Conservation (phyloP, 2,329 filamentous ascomycete genomes). For the Nannizziopsis barbatae region DNA sequence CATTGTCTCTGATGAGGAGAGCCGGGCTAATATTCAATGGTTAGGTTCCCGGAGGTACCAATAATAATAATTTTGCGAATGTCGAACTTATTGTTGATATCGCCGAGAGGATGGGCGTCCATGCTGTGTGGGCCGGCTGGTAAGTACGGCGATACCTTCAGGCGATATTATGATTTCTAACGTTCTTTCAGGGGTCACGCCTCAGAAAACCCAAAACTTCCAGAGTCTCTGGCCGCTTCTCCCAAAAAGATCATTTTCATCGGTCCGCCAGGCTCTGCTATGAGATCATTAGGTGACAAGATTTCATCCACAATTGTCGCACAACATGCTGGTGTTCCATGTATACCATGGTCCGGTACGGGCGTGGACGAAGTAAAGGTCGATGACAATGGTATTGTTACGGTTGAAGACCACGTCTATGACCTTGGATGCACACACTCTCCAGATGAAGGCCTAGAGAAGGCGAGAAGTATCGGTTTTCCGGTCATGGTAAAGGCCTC, state of each 20-base stretch:
- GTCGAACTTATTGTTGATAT: conserved; percentile 98
- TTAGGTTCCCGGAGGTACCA: conserved; percentile 86
- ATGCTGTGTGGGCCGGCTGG: conserved; percentile 99
- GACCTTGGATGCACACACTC: conserved; percentile 81
- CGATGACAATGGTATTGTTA: conserved; percentile 77
- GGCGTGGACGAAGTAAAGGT: conserved; percentile 73
- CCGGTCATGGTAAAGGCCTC: conserved; percentile 99
- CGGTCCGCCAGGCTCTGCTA: conserved; percentile 90
- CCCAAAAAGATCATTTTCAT: conserved; percentile 99
- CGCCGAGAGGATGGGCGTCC: conserved; percentile 95
- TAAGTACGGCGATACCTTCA: conserved; percentile 36
- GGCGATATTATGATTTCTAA: conserved; percentile 8
- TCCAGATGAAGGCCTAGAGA: conserved; percentile 77
- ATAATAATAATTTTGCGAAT: conserved; percentile 99
- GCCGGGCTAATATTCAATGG: conserved; percentile 1
- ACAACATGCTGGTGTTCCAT: conserved; percentile 90
- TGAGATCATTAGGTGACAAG: conserved; percentile 98
- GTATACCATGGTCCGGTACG: conserved; percentile 98
- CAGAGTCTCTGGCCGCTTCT: conserved; percentile 88
- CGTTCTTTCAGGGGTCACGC: conserved; percentile 65
- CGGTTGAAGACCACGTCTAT: conserved; percentile 76
- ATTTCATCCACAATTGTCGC: conserved; percentile 99
- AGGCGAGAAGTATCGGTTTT: conserved; percentile 86
- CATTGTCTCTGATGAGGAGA: neutral
- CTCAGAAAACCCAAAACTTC: conserved; percentile 95